Conservation (phyloP, 2,329 filamentous ascomycete species). For the Monilinia fructigena region DNA sequence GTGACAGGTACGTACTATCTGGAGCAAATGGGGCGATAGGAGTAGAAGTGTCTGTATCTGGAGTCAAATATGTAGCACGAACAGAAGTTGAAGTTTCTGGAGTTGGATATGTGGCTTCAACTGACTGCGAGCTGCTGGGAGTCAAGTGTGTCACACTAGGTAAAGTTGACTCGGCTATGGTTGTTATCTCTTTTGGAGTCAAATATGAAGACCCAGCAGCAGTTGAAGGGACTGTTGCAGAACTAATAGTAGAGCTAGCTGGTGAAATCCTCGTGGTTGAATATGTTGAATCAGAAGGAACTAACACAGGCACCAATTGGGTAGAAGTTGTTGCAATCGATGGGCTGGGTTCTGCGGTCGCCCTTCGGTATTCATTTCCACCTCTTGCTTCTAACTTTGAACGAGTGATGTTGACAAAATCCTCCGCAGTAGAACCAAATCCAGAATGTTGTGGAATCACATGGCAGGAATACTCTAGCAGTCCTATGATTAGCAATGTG, state of each 20-base stretch:
- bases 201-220: background rate
- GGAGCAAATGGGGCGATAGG: background rate
- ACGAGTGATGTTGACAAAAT: background rate
- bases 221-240: background rate
- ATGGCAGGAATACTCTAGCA: conserved; percentile 10
- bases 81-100: too few species aligned
- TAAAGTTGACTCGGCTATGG: background rate
- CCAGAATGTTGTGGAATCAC: conserved; percentile 12
- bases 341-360: background rate
- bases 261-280: background rate
- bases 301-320: background rate
- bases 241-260: background rate
- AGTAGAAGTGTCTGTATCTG: background rate
- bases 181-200: background rate
- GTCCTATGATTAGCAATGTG: background rate
- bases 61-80: background rate
- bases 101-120: too few species aligned
- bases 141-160: background rate
- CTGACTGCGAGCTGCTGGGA: too few species aligned
- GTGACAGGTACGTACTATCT: background rate
- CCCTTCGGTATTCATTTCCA: background rate
- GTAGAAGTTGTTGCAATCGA: background rate
- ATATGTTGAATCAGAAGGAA: background rate
- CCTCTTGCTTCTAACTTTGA: background rate
- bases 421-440: background rate